Base-by-base conservation (phyloP, 108 stramenopile species). In the Fistulifera solaris region DNA sequence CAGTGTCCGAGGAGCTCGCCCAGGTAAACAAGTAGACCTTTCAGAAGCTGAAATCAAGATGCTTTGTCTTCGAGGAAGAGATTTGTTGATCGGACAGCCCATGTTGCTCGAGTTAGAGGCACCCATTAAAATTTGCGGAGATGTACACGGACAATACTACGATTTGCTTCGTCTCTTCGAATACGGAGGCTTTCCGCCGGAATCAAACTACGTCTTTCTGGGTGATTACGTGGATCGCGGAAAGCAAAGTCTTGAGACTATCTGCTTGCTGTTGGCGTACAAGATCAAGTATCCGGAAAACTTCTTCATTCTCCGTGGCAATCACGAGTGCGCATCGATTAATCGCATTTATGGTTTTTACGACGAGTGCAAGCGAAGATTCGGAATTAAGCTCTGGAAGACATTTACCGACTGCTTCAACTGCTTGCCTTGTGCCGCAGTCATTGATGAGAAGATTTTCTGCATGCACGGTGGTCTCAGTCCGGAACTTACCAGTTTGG, bases 301-400 rank as follows among this genome's bases (percentile, higher is more conserved):
- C 76, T 98, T 99, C 73, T 99, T 99, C 72, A 62, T 99, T 25
- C 80, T 99, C 15, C 87, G 98, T 40, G 98, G 98, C 18, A 99
- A 99, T 69, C 98, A 99, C 76, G 97, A 98, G 73, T 97, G 96
- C 57, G 96, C 96, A 5, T 94, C 94, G 31, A 95, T 98, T 72
- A 99, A 99, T 73, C 79, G 98, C 62, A 98, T 99, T 63, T 99
- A 99, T 66, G 98, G 98, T 21, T 99, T 99, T 69, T 99, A 98
- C 68, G 97, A 98, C 74, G 98, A 99, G 68, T 97, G 97, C 68
- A 93, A 97, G 80, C 66, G 93, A 72, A 65, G 94, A 38, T 93
- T 98, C 67, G 95, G 96, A 47, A 95, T 98, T 72, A 98, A 98
- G 76, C 81, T 99, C 0, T 99, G 99, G 97, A 98, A 97, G 79